Base-by-base conservation (phyloP, 495 filamentous ascomycete species). In the Trichoderma virens region DNA sequence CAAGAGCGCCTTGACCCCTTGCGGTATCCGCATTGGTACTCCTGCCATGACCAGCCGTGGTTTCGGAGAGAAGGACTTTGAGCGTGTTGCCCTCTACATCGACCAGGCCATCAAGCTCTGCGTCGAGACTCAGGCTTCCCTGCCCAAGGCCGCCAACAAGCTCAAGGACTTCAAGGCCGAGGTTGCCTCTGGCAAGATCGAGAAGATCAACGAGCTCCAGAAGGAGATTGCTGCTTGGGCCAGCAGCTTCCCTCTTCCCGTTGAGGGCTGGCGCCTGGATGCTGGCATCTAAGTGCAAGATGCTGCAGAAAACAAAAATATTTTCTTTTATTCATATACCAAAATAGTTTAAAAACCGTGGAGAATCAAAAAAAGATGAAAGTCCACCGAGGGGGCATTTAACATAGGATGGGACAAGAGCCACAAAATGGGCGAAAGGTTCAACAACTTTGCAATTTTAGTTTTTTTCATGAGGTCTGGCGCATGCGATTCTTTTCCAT, bases 121-220 rank as follows among this genome's bases (percentile, higher is more conserved):
- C 84, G 90, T 90, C 83, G 83, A 90, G 69, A 81, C 96, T 67
- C 94, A 98, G 82, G 80, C 73, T 60, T 79, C 81, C 65, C 83
- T 98, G 9, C 94, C 95, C 67, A 97, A 97, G 86, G 90, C 93
- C 76, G 91, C 90, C 66, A 98, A 98, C 84, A 97, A 93, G 86
- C 90, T 92, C 71, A 98, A 98, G 87, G 95, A 98, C 82, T 98
- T 98, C 88, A 93, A 92, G 81, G 87, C 88, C 71, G 92, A 91
- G 83, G 90, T 96, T 62, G 84, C 90, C 62, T 79, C 80, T 65
- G 92, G 90, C 60, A 85, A 88, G 68, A 83, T 96, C 51, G 72
- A 83, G 59, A 90, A 91, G 81, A 90, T 98, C 75, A 82, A 85
- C 66, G 85, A 83, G 67, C 82, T 97, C 72, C 89, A 85, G 82